Evolutionary conservation across 495 filamentous ascomycete genomes (phyloP).

Genomic region (Penicillium psychrofluorescens): DNA sequence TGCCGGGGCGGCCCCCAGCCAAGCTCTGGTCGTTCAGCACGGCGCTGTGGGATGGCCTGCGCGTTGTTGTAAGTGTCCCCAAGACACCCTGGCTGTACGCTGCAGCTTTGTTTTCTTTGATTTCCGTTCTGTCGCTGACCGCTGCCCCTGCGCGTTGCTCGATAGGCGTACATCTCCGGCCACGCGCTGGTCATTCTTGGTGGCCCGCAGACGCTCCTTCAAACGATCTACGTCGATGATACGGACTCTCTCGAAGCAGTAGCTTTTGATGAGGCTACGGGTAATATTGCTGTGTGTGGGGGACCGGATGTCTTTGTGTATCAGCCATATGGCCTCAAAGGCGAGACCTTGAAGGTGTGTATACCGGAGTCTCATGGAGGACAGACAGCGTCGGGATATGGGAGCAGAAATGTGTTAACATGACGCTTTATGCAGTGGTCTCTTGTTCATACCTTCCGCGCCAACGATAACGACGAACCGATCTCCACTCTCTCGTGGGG

Average conservation of each 20-base stretch:
- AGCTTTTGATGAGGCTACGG: slow-evolving; percentile 69
- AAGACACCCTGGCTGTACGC: not conserved
- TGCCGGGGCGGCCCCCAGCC: slow-evolving; percentile 85
- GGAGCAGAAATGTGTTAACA: slow-evolving; percentile 3
- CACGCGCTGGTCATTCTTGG: slow-evolving; percentile 77
- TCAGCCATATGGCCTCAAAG: slow-evolving; percentile 62
- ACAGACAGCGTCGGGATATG: not conserved
- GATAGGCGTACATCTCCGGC: slow-evolving; percentile 81
- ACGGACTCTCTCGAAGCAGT: slow-evolving; percentile 62
- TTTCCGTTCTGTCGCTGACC: slow-evolving; percentile 6
- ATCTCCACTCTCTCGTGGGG: slow-evolving; percentile 79
- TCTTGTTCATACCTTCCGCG: slow-evolving; percentile 38
- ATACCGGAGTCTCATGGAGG: not conserved
- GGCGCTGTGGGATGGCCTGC: slow-evolving; percentile 71
- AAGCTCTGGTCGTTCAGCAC: slow-evolving; percentile 85
- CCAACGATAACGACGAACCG: slow-evolving; percentile 33
- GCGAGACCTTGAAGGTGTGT: slow-evolving; percentile 51
- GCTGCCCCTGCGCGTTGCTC: slow-evolving; percentile 6
- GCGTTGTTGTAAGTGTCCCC: slow-evolving; percentile 60
- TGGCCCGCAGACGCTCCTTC: slow-evolving; percentile 66
- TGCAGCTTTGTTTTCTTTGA: slow-evolving; percentile 1
- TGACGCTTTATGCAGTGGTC: slow-evolving; percentile 39
- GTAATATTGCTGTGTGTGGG: slow-evolving; percentile 75
- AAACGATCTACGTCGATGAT: slow-evolving; percentile 87
- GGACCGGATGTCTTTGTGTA: slow-evolving; percentile 66